These are phyloP conservation scores for Gracilaria domingensis DNA, from an alignment of 23 red algal species.

Conservation along the genomic window DNA sequence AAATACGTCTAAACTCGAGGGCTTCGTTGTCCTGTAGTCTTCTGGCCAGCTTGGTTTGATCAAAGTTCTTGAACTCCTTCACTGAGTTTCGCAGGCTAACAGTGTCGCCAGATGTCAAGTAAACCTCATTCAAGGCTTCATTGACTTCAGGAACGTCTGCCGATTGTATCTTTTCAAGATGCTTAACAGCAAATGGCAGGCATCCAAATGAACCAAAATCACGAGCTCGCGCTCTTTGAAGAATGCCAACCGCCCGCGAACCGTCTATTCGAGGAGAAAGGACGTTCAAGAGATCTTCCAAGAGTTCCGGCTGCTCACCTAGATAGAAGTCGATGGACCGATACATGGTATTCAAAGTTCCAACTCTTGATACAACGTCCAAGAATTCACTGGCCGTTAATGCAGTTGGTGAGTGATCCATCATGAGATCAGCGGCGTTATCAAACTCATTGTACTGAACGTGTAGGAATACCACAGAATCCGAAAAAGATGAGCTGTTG, in stretches of 20 bases:
- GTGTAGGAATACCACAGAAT: slow-evolving; percentile 83
- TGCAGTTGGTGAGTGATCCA: slow-evolving; percentile 88
- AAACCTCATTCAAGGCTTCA: slow-evolving; percentile 91
- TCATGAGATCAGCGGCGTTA: slow-evolving; percentile 87
- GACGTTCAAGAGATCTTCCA: slow-evolving; percentile 81
- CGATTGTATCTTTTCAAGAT: slow-evolving; percentile 86
- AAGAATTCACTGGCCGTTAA: slow-evolving; percentile 78
- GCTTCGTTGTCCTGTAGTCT: slow-evolving; percentile 82
- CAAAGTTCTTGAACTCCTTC: slow-evolving; percentile 91
- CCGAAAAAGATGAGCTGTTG: slow-evolving; percentile 82
- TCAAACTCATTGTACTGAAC: slow-evolving; percentile 93
- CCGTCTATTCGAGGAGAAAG: slow-evolving; percentile 84
- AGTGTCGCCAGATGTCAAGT: slow-evolving; percentile 72
- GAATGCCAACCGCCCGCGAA: slow-evolving; percentile 44
- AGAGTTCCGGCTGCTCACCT: slow-evolving; percentile 84
- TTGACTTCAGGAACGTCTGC: slow-evolving; percentile 90
- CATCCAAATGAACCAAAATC: slow-evolving; percentile 69
- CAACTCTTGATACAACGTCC: slow-evolving; percentile 87
- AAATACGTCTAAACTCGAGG: slow-evolving; percentile 79
- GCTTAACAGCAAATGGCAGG: slow-evolving; percentile 65
- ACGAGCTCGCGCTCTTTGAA: slow-evolving; percentile 65
- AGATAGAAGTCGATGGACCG: slow-evolving; percentile 92
- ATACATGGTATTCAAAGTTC: slow-evolving; percentile 83
- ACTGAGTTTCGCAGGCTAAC: slow-evolving; percentile 70
- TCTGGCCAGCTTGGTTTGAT: slow-evolving; percentile 75